A percentile compares a stretch with the other conserved stretches of the same genome.
phyloP scores from a whole-genome alignment of 2,329 filamentous ascomycete species.

The Colletotrichum sp. region DNA sequence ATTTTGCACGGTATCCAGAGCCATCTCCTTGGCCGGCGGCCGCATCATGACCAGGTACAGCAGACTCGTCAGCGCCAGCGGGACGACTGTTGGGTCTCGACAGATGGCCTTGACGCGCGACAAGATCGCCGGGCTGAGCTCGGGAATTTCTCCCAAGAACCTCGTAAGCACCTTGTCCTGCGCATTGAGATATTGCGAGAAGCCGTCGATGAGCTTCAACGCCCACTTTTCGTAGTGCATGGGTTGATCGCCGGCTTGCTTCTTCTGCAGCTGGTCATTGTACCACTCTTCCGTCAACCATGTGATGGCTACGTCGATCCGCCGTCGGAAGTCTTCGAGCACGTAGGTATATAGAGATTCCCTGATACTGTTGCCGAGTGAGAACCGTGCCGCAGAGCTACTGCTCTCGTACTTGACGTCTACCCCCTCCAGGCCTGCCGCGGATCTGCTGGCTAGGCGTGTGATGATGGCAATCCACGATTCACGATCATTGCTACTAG shows the following conservation, averaged over 20 bases:
- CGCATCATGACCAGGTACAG: conserved; percentile 72
- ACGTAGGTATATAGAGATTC: conserved; percentile 85
- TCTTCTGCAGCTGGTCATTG: conserved; percentile 69
- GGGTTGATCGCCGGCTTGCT: conserved; percentile 50
- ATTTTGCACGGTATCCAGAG: conserved; percentile 69
- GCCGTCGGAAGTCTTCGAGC: conserved; percentile 87
- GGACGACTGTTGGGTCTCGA: conserved; percentile 68
- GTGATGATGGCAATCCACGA: conserved; percentile 91
- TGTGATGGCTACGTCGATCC: conserved; percentile 87
- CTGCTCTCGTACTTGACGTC: conserved; percentile 62
- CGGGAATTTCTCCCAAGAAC: conserved; percentile 90
- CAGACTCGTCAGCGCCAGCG: conserved; percentile 67
- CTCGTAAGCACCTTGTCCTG: conserved; percentile 90
- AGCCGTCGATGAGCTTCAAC: conserved; percentile 82
- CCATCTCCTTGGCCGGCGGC: conserved; percentile 66
- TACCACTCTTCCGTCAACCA: conserved; percentile 99
- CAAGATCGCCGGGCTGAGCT: conserved; percentile 74
- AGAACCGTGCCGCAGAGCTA: conserved; percentile 34
- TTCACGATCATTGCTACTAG: conserved; percentile 82
- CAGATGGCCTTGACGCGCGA: conserved; percentile 73
- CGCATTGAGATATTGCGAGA: conserved; percentile 88
- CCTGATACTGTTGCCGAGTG: conserved; percentile 73
- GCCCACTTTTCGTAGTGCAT: conserved; percentile 81
- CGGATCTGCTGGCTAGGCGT: conserved; percentile 81
- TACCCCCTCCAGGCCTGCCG: conserved; percentile 69